Evolutionary conservation across 2,329 filamentous ascomycete genomes (phyloP), one percentile per base, ranked within the genome.

Genomic region (Ceratocystis eucalypticola): DNA sequence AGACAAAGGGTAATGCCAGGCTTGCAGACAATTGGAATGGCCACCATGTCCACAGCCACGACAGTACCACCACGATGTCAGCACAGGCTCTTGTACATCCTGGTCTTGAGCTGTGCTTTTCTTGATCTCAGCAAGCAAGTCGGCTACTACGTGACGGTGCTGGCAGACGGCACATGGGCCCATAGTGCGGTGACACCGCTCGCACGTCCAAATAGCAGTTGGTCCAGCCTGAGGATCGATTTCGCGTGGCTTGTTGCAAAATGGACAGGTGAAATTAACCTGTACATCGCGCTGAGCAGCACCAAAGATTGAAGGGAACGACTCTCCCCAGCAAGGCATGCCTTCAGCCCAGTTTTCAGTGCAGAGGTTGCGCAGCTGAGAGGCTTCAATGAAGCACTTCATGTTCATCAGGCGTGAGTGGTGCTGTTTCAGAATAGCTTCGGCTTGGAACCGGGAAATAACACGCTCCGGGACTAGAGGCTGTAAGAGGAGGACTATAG

Each of bases 1-100:
- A 45, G 48, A 12, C 41, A 64, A 10, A 0, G 72, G 69, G 0
- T 69, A 68, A 72, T 87, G 84, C 84, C 84, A 87, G 1, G 77
- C 77, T 65, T 81, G 78, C 1, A 87, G 76, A 67, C 84, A 87
- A 0, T 79, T 79, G 0, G 81, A 78, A 72, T 87, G 84, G 0
- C 84, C 84, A 33, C 84, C 84, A 70, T 87, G 84, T 0, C 79
- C 79, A 70, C 84, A 87, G 12, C 80, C 82, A 0, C 81, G 80
- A 67, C 84, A 87, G 70, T 83, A 83, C 82, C 82, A 87, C 84
- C 84, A 87, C 1, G 79, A 79, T 0, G 75, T 72, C 4, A 77
- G 72, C 70, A 72, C 74, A 0, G 69, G 64, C 72, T n/a, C 72
- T 70, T 1, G 70, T 69, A 2, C 73, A 17, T 64, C 61, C 15